These are phyloP conservation scores for Blastomyces silverae DNA, from an alignment of 2,329 filamentous ascomycete genomes.

Conservation along the genomic window DNA sequence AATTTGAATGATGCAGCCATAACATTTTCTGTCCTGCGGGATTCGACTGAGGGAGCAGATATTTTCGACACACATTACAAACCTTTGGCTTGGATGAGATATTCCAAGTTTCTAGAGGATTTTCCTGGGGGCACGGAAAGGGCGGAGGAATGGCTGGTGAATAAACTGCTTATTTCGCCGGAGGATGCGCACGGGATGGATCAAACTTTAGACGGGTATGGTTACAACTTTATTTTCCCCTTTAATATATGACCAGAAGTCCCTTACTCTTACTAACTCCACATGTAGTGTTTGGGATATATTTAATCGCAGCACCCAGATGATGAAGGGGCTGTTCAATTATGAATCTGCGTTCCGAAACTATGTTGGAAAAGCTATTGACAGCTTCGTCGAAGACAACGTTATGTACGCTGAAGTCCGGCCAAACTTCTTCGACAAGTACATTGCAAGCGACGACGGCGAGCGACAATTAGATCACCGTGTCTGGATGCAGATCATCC, in stretches of 20 bases:
- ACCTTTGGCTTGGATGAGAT: conserved; percentile 12
- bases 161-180: conserved; percentile 2
- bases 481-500: conserved; percentile 11
- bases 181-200: conserved; percentile 10
- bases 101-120: conserved; percentile 9
- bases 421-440: conserved; percentile 14
- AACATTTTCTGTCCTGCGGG: conserved; percentile 12
- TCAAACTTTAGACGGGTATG: conserved; percentile 12
- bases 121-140: conserved; percentile 7
- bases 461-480: conserved; percentile 11
- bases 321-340: conserved; percentile 15
- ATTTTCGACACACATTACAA: conserved; percentile 1
- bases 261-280: neutral
- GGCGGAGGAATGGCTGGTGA: conserved; percentile 13
- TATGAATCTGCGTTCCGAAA: conserved; percentile 14
- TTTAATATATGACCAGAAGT: no score
- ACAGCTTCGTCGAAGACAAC: conserved; percentile 12
- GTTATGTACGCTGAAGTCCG: conserved; percentile 15
- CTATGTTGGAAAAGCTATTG: conserved; percentile 10
- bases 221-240: neutral
- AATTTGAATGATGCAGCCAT: conserved; percentile 9
- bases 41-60: neutral
- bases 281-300: conserved; percentile 12
- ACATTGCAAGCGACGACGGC: conserved; percentile 12
- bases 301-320: conserved; percentile 15